Conservation (phyloP, 768 basidiomycete genomes). For the Rhodotorula sphaerocarpa region DNA sequence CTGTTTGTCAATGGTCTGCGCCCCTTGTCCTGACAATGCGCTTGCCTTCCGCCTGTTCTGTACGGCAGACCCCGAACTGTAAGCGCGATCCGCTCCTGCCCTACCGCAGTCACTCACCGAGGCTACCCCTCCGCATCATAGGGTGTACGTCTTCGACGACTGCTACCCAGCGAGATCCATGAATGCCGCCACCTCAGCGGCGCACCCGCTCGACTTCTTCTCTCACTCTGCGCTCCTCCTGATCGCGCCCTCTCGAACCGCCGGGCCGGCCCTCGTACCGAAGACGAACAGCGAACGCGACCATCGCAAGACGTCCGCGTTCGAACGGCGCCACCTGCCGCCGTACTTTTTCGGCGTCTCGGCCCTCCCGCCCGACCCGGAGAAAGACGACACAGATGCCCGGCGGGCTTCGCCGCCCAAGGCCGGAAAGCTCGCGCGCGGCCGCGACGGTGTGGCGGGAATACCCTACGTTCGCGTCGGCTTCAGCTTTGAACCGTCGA, state of each 20-base stretch:
- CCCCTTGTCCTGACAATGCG: no score
- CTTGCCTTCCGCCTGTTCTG: no score
- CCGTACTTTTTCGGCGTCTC: constrained; percentile 8
- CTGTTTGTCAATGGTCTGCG: no score
- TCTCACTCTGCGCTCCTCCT: not conserved
- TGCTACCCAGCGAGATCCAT: not conserved
- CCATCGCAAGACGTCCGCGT: not conserved
- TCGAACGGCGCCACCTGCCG: not conserved
- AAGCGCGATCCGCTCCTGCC: not conserved
- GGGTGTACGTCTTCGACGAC: constrained; percentile 24
- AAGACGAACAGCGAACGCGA: not conserved
- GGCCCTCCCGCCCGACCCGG: not conserved
- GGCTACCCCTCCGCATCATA: not conserved
- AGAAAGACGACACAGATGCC: no score
- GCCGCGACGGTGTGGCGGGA: not conserved
- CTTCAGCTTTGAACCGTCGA: constrained; percentile 1
- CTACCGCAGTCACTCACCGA: not conserved
- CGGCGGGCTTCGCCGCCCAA: no score
- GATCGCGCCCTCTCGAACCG: not conserved
- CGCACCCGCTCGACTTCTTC: constrained; percentile 8
- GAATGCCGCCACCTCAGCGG: not conserved
- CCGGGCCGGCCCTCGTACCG: not conserved
- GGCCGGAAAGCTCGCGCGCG: not conserved
- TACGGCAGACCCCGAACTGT: not conserved
- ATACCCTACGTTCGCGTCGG: constrained; percentile 1